Evolutionary conservation across 192 early-diverging fungal species (phyloP), one percentile per base, ranked within the genome.

Genomic region (Coemansia sp.): DNA sequence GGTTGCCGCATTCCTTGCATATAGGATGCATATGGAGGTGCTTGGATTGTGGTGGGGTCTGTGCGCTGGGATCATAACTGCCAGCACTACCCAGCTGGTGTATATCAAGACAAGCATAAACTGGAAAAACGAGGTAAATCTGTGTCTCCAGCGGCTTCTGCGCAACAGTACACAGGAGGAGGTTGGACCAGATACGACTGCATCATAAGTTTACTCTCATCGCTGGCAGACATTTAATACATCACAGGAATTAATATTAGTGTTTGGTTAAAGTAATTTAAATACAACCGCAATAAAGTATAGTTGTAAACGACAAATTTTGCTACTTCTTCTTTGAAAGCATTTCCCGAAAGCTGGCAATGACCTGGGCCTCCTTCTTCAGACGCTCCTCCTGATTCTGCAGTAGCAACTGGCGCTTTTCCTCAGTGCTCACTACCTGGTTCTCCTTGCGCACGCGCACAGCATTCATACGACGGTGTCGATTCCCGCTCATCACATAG

Each of bases 401-500:
- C 60, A 92, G 79, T 30, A 97, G 74, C 52, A 98, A 67, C 28
- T 88, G 86, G 6, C 93, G 81, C 77, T 94, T 94, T 59, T 98
- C 97, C 62, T 98, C 97, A 6, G 95, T 94, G 52, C 86, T 91
- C 58, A 97, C 94, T 61, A 95, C 92, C 78, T 98, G 97, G 64
- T 96, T 95, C 69, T 97, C 97, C 75, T 96, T 97, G 62, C 93
- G 86, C 54, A 96, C 85, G 62, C 94, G 95, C 7, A 96, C 95
- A 44, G 94, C 94, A 69, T 96, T 96, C 93, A 95, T 95, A 47
- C 93, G 86, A 52, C 88, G 85, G 74, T 97, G 94, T 34, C 96
- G 83, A 70, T 88, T 94, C 23, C 97, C 97, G 54, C 89, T 92
- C 97, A 98, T 98, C 10, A 98, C 97, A 71, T 88, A 98, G 25